Base-by-base conservation (phyloP, 164 flowering plant species). In the Sextonia rubra region DNA sequence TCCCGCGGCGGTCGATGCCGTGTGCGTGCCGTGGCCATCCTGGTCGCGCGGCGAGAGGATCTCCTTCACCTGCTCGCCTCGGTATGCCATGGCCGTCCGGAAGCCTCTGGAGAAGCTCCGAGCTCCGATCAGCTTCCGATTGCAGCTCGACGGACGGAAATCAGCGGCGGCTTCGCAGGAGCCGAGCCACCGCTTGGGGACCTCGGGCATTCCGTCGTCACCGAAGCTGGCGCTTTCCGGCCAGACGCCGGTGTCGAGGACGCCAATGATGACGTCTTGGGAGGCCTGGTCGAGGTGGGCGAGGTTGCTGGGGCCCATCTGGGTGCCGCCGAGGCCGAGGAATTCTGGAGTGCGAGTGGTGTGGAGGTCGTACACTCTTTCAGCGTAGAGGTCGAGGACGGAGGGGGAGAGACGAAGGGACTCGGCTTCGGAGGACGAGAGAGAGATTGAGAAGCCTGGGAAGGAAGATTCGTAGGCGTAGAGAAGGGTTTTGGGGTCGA, bases 21-120 rank as follows among this genome's bases (percentile, higher is more conserved):
- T 92, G 82, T 94, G 97, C 0, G 97, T 92, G 0, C 98, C 98
- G 65, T 92, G 97, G 4, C 98, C 97, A 72, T 91, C 95, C 0
- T 1, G 17, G 68, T 94, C 97, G 0, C 95, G 82, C 0, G 97
- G 86, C 0, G 97, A 86, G 32, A 37, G 78, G 4, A 64, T 24
- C 64, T 89, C 92, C 12, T 73, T 74, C 22, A 67, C 74, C 25
- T 47, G 15, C 67, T 0, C 52, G 20, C 77, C 70, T 1, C 80
- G 74, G 4, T 85, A 85, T 3, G 80, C 64, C 6, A 23, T 30
- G 22, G 90, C 87, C 92, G 84, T 86, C 3, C 56, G 80, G 76
- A 72, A 89, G 0, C 97, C 97, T 17, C 75, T 86, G 1, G 89
- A 84, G 79, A 92, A 94, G 72, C 79, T 84, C 5, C 93, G 71